Evolutionary conservation across 2,329 filamentous ascomycete species (phyloP).

Genomic region (Talaromyces rugulosus): DNA sequence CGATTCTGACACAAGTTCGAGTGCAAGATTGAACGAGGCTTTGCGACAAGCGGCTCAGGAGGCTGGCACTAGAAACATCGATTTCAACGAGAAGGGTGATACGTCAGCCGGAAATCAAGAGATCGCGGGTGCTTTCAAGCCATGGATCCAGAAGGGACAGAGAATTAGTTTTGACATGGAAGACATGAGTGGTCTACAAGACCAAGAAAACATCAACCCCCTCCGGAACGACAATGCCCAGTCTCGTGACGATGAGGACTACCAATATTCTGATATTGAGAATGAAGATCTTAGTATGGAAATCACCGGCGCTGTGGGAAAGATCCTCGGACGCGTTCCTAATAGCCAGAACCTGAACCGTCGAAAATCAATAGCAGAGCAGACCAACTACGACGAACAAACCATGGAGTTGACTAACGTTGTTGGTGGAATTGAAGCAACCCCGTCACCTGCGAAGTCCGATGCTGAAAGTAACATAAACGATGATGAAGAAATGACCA

Average conservation of each 20-base stretch:
- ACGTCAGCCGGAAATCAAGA: constrained; percentile 71
- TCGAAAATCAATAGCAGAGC: constrained; percentile 39
- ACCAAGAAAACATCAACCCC: constrained; percentile 44
- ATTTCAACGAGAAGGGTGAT: constrained; percentile 59
- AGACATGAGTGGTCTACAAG: constrained; percentile 37
- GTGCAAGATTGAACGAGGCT: constrained; percentile 70
- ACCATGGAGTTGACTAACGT: constrained; percentile 46
- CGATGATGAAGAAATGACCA: constrained; percentile 45
- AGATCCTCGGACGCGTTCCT: constrained; percentile 59
- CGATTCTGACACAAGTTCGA: constrained; percentile 59
- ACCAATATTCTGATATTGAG: constrained; percentile 40
- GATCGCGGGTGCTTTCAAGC: constrained; percentile 47
- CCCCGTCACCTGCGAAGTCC: constrained; percentile 24
- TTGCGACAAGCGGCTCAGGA: constrained; percentile 69
- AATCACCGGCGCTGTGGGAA: constrained; percentile 76
- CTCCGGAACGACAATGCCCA: constrained; percentile 16
- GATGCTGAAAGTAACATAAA: constrained; percentile 27
- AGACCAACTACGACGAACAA: constrained; percentile 45
- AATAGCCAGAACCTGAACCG: constrained; percentile 32
- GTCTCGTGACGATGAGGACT: background rate
- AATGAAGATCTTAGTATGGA: constrained; percentile 87
- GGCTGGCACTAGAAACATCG: constrained; percentile 69
- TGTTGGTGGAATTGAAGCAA: constrained; percentile 35
- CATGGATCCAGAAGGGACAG: constrained; percentile 44
- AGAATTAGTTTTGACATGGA: constrained; percentile 40